These are phyloP conservation scores for Echeveria elegans DNA, from an alignment of 164 flowering plant genomes.

Conservation along the genomic window DNA sequence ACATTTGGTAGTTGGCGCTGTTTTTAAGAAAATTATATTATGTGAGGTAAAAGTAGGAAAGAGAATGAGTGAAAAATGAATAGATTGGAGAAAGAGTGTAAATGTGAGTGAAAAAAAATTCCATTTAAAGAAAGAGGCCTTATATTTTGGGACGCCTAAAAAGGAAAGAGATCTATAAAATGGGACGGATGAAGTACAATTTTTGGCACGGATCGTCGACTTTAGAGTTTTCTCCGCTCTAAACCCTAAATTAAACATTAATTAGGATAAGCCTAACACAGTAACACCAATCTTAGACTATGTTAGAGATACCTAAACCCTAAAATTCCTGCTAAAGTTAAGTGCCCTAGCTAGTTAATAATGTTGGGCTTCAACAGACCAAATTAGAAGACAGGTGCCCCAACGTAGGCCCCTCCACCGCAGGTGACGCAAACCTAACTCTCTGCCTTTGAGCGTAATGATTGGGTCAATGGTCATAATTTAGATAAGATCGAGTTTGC, in stretches of 20 bases:
- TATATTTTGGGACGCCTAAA: no score
- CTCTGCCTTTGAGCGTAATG: background rate
- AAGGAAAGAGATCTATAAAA: no score
- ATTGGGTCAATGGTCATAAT: background rate
- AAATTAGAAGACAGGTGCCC: background rate
- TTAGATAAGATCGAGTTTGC: background rate
- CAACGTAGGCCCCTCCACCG: background rate
- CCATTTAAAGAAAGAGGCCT: no score
- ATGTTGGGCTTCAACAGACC: background rate
- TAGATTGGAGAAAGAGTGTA: no score
- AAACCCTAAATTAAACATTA: no score
- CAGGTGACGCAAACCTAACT: constrained; percentile 1
- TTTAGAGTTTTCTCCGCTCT: background rate
- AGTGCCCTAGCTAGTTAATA: no score
- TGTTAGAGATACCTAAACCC: background rate
- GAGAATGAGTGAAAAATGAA: no score
- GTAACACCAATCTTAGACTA: background rate
- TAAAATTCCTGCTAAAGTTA: background rate
- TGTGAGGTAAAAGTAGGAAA: no score
- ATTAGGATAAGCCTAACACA: background rate
- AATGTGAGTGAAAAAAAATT: no score
- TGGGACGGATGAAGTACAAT: no score
- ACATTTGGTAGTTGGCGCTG: no score
- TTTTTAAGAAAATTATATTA: no score
- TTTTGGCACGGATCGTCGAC: background rate